These are phyloP conservation scores for Nannizziopsis arthrosporioides DNA, from an alignment of 2,329 filamentous ascomycete species.

Conservation along the genomic window DNA sequence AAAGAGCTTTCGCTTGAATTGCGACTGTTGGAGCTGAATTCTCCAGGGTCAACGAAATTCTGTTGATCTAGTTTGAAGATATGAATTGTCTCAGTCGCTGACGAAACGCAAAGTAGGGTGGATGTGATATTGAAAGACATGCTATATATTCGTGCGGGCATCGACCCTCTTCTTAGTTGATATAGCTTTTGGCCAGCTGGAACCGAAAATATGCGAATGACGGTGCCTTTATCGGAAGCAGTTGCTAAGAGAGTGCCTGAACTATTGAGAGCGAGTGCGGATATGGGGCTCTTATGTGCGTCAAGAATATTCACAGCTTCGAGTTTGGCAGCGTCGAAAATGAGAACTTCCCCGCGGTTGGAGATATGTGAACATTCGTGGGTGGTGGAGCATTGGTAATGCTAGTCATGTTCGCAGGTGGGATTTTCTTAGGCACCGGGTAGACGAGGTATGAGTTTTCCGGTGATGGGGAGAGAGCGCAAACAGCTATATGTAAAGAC, in stretches of 20 bases:
- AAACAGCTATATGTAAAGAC: constrained; percentile 52
- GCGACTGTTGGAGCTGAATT: constrained; percentile 11
- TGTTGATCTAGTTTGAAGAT: constrained; percentile 66
- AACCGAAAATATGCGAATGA: constrained; percentile 89
- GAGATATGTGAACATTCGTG: constrained; percentile 58
- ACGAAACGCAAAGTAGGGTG: constrained; percentile 87
- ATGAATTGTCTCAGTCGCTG: constrained; percentile 89
- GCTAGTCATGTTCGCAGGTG: constrained; percentile 41
- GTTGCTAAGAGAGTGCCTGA: constrained; percentile 87
- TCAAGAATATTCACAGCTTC: constrained; percentile 94
- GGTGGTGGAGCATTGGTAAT: constrained; percentile 74
- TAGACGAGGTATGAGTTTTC: constrained; percentile 95
- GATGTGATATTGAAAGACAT: constrained; percentile 98
- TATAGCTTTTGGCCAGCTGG: constrained; percentile 86
- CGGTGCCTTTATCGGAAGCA: constrained; percentile 92
- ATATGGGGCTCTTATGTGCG: constrained; percentile 83
- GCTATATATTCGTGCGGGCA: constrained; percentile 91
- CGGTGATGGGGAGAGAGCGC: constrained; percentile 82
- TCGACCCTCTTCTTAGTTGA: constrained; percentile 89
- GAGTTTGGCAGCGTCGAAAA: constrained; percentile 79
- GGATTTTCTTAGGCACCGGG: constrained; percentile 60
- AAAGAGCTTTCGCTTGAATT: constrained; percentile 13
- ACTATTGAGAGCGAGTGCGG: constrained; percentile 80
- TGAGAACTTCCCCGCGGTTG: constrained; percentile 85
- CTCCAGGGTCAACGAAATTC: constrained; percentile 19